These are phyloP conservation scores for Gentiana macrophylla DNA, from an alignment of 257 asterid species.

Conservation along the genomic window DNA sequence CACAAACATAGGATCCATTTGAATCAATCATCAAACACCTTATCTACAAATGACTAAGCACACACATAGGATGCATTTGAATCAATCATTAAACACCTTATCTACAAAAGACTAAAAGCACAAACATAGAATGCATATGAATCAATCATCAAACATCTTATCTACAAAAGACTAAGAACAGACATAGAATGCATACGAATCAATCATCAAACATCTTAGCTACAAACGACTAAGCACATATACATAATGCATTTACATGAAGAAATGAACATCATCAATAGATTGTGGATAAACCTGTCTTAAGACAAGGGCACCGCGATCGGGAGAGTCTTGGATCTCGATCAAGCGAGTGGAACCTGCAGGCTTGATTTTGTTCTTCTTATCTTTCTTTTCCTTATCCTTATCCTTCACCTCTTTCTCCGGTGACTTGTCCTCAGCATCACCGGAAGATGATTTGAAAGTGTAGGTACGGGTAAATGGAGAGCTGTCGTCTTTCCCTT, in stretches of 20 bases:
- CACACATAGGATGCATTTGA: background rate
- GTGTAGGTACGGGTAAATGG: conserved; percentile 48
- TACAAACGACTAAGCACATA: too few relatives aligned
- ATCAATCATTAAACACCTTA: background rate
- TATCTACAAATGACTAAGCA: too few relatives aligned
- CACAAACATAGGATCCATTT: background rate
- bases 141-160: background rate
- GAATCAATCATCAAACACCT: background rate
- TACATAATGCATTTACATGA: too few relatives aligned
- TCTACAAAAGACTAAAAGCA: too few relatives aligned
- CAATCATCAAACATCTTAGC: background rate
- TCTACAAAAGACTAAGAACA: too few relatives aligned
- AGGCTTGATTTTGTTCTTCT: conserved; percentile 20
- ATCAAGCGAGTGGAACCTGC: conserved; percentile 32
- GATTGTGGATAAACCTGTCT: conserved; percentile 46
- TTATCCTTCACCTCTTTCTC: conserved; percentile 6
- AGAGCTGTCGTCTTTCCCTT: conserved; percentile 39
- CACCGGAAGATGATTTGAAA: conserved; percentile 29
- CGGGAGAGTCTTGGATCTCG: conserved; percentile 44
- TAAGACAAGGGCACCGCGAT: conserved; percentile 53
- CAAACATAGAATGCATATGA: background rate
- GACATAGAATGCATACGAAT: background rate
- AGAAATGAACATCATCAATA: too few relatives aligned
- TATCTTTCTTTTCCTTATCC: conserved; percentile 1
- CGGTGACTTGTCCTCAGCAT: conserved; percentile 19